Base-by-base conservation (phyloP, 306 rosid species). In the Cucurbita pepo region DNA sequence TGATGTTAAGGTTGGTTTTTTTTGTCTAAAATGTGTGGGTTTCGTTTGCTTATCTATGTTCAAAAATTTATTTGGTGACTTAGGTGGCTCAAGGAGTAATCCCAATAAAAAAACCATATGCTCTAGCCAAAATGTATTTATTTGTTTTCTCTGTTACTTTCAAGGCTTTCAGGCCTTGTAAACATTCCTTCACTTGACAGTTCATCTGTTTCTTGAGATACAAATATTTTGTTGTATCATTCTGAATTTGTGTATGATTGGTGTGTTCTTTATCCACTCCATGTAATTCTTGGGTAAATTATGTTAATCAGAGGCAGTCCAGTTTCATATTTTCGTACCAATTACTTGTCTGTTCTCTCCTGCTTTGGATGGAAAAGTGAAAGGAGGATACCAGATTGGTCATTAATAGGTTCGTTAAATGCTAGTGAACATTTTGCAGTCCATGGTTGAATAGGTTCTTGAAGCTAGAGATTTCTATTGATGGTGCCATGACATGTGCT, bases 1-100 rank as follows among this genome's bases (percentile, higher is more conserved):
- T 90, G 81, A 83, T 56, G 54, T 50, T 44, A 51, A 45, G 77
- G 77, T 75, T 45, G 50, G 57, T 75, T 47, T 22, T 18, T 18
- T 56, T n/a, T 52, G 15, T 51, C 16, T 10, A 15, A 51, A 36
- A 70, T 52, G 60, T 36, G 60, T 70, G 37, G 75, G 48, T 52
- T 67, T 47, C 11, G 18, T 47, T 67, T 67, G 72, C 56, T 25
- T 67, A 67, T 67, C 72, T 45, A 67, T 44, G 40, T 21, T 67
- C 34, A 10, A 44, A 47, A 45, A 5, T 65, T 65, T 47, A 47
- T 65, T 18, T 65, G 53, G 54, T 66, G 72, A 66, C 55, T 66
- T 45, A 45, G 72, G 55, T 66, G 72, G 40, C 38, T 66, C 18
- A 45, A 19, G 72, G 72, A 45, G 55, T 66, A 66, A 66, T 21